A percentile compares a stretch with the other conserved stretches of the same genome.
Evolutionary conservation across 2,329 filamentous ascomycete genomes (phyloP).

Genomic region (Cladobotryum protrusum): DNA sequence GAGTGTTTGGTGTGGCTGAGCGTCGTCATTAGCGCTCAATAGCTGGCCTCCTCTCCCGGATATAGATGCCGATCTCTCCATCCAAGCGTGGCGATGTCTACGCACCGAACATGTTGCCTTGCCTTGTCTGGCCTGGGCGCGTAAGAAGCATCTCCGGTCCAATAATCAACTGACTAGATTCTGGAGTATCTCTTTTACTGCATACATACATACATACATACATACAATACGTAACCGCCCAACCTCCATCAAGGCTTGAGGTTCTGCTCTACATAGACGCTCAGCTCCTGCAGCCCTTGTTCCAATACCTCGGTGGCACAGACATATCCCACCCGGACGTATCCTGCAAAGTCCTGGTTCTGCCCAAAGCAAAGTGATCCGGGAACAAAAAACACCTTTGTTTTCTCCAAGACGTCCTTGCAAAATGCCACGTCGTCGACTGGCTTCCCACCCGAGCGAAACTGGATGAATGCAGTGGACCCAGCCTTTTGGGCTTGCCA

Average conservation of each 20-base stretch:
- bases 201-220: no score
- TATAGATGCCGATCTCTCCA: neutral
- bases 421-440: slow-evolving; percentile 72
- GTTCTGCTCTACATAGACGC: slow-evolving; percentile 29
- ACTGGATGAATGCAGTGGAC: slow-evolving; percentile 72
- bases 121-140: no score
- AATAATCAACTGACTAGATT: no score
- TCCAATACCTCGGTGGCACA: slow-evolving; percentile 63
- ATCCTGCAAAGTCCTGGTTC: slow-evolving; percentile 61
- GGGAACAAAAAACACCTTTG: slow-evolving; percentile 68
- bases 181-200: no score
- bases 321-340: slow-evolving; percentile 71
- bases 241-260: neutral
- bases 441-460: slow-evolving; percentile 52
- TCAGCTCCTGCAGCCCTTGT: slow-evolving; percentile 52
- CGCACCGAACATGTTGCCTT: no score
- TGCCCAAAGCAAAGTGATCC: slow-evolving; percentile 68
- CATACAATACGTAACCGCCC: no score
- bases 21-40: slow-evolving; percentile 11
- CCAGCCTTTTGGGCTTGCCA: slow-evolving; percentile 74
- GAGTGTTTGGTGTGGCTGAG: slow-evolving; percentile 3
- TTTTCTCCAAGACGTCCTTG: slow-evolving; percentile 58
- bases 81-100: no score
- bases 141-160: no score
- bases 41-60: neutral